Conservation (phyloP, 371 early-diverging fungal genomes). For the Haplosporangium sp. region DNA sequence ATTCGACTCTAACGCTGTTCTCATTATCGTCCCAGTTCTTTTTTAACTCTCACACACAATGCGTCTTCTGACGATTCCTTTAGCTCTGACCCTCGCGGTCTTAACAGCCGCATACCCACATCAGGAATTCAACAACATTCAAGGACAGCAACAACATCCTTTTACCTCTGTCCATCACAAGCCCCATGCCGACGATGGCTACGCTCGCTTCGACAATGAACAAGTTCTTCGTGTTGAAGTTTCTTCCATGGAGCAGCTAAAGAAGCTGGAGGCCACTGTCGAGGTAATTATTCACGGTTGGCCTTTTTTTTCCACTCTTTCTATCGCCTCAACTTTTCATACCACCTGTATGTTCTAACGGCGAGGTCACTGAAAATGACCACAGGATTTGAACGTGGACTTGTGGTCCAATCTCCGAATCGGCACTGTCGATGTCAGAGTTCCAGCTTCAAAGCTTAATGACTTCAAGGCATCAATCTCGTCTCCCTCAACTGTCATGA, state of each 20-base stretch:
- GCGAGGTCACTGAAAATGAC: background rate
- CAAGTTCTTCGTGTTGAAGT: slow-evolving; percentile 46
- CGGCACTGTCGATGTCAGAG: slow-evolving; percentile 48
- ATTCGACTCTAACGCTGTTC: background rate
- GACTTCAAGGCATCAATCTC: slow-evolving; percentile 18
- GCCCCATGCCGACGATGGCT: slow-evolving; percentile 12
- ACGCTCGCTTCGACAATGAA: slow-evolving; percentile 50
- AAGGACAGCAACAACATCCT: slow-evolving; percentile 28
- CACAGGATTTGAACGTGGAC: slow-evolving; percentile 41
- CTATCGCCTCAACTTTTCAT: too few species aligned
- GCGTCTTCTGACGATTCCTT: slow-evolving; percentile 36
- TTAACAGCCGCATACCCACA: slow-evolving; percentile 24
- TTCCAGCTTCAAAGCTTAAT: slow-evolving; percentile 24
- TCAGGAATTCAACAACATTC: background rate
- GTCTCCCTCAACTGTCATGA: slow-evolving; percentile 40
- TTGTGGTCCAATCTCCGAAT: slow-evolving; percentile 54
- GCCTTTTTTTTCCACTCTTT: background rate
- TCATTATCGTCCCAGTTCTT: too few species aligned
- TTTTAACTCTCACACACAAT: slow-evolving; percentile 7
- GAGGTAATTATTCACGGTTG: slow-evolving; percentile 16
- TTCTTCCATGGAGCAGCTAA: slow-evolving; percentile 38
- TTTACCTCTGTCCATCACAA: slow-evolving; percentile 9
- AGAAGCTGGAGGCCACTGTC: slow-evolving; percentile 36
- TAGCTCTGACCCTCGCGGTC: slow-evolving; percentile 32
- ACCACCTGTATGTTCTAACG: too few species aligned